phyloP scores from a whole-genome alignment of 352 stramenopile species.

The Peronospora belbahrii region DNA sequence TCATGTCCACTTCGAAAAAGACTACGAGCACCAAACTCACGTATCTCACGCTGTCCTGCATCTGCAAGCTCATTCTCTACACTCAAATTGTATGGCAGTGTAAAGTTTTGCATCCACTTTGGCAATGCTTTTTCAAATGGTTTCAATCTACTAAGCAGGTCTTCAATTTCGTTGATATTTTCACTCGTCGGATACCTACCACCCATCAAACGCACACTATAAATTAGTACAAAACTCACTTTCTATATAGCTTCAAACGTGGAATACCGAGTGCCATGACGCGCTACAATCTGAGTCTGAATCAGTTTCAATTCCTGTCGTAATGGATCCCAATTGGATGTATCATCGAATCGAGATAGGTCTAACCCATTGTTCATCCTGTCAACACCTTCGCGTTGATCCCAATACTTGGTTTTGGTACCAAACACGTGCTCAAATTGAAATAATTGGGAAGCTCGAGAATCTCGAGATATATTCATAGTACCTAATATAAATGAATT shows the following conservation, averaged over 20 bases:
- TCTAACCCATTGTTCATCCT: too few species aligned
- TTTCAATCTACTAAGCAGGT: conserved; percentile 35
- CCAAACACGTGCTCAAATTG: conserved; percentile 35
- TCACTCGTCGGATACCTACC: conserved; percentile 42
- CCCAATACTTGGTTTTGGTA: conserved; percentile 52
- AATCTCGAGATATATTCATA: neutral
- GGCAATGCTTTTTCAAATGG: conserved; percentile 31
- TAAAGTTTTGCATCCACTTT: conserved; percentile 55
- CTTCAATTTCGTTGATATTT: conserved; percentile 46
- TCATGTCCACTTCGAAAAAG: conserved; percentile 16
- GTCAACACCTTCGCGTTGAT: conserved; percentile 32
- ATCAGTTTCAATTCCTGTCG: conserved; percentile 34
- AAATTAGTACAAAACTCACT: neutral
- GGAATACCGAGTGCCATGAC: conserved; percentile 49
- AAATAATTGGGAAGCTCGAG: neutral
- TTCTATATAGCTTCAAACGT: neutral
- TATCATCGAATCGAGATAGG: conserved; percentile 1
- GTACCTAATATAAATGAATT: neutral
- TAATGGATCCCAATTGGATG: neutral
- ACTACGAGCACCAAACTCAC: conserved; percentile 24
- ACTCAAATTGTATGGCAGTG: conserved; percentile 56
- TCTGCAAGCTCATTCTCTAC: conserved; percentile 36
- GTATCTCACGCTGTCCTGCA: conserved; percentile 32
- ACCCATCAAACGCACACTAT: neutral
- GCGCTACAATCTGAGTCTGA: conserved; percentile 52